phyloP scores from a whole-genome alignment of 805 yeast species.

The Pichia gijzeniarum region DNA sequence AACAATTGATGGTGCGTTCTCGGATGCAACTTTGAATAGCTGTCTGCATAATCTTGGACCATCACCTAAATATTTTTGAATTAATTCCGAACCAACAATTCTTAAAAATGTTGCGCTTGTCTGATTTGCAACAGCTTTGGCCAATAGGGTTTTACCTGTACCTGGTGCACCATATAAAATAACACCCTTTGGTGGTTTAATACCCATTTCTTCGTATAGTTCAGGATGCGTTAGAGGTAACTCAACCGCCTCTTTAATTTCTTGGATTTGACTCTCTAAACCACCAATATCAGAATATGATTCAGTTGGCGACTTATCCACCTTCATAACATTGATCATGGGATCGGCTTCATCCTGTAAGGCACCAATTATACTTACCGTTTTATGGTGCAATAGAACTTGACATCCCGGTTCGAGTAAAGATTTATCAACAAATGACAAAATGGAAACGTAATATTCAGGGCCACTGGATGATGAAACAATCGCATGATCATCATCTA shows the following conservation, averaged over 20 bases:
- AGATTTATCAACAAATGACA: slow-evolving; percentile 96
- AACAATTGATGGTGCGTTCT: slow-evolving; percentile 96
- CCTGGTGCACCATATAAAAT: slow-evolving; percentile 97
- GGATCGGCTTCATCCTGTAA: slow-evolving; percentile 97
- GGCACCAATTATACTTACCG: slow-evolving; percentile 97
- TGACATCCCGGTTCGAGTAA: slow-evolving; percentile 95
- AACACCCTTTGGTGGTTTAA: slow-evolving; percentile 97
- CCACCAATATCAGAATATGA: slow-evolving; percentile 98
- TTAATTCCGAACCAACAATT: slow-evolving; percentile 94
- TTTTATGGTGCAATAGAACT: slow-evolving; percentile 89
- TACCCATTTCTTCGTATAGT: slow-evolving; percentile 96
- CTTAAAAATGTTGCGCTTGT: slow-evolving; percentile 94
- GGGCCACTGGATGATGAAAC: slow-evolving; percentile 95
- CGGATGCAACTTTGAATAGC: slow-evolving; percentile 93
- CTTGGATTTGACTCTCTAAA: slow-evolving; percentile 90
- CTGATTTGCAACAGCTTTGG: slow-evolving; percentile 97
- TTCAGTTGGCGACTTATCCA: slow-evolving; percentile 96
- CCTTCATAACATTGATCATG: slow-evolving; percentile 94
- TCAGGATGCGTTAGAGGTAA: slow-evolving; percentile 95
- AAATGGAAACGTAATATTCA: slow-evolving; percentile 91
- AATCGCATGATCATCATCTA: slow-evolving; percentile 98
- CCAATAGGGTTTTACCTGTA: slow-evolving; percentile 91
- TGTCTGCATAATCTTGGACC: slow-evolving; percentile 95
- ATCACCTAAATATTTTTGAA: slow-evolving; percentile 95
- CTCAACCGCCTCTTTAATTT: slow-evolving; percentile 95